phyloP scores from a whole-genome alignment of 345 rosid genomes.

The Clarkia xantiana region DNA sequence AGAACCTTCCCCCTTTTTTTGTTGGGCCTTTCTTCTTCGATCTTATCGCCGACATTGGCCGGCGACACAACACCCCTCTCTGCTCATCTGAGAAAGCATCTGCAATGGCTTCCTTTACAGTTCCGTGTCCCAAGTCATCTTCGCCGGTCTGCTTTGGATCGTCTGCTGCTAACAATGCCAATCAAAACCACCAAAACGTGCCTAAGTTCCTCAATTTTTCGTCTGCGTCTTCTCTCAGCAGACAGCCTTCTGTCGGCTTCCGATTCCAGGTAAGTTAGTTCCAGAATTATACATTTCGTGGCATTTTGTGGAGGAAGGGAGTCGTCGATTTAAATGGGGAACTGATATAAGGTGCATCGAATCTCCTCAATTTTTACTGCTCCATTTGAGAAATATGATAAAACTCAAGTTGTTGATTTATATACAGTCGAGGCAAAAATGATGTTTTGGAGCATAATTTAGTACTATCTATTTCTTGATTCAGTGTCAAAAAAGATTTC shows the following conservation, averaged over 20 bases:
- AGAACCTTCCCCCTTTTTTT: too few species aligned
- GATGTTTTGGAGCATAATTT: too few species aligned
- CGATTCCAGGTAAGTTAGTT: slow-evolving; percentile 13
- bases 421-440: too few species aligned
- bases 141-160: slow-evolving; percentile 29
- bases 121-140: slow-evolving; percentile 54
- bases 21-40: not conserved
- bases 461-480: too few species aligned
- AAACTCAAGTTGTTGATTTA: too few species aligned
- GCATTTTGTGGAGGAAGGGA: not conserved
- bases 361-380: not conserved
- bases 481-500: too few species aligned
- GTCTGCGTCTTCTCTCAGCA: not conserved
- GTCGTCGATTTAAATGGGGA: too few species aligned
- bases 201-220: slow-evolving; percentile 14
- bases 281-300: not conserved
- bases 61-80: not conserved
- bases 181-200: slow-evolving; percentile 10
- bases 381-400: too few species aligned
- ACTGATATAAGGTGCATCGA: not conserved
- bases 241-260: slow-evolving; percentile 7
- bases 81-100: not conserved
- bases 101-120: slow-evolving; percentile 45
- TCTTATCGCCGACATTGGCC: slow-evolving; percentile 7
- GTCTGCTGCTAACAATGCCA: not conserved